A percentile compares a stretch with the other conserved stretches of the same genome.
Evolutionary conservation across 768 basidiomycete species (phyloP).

Genomic region (Psilocybe sp.): DNA sequence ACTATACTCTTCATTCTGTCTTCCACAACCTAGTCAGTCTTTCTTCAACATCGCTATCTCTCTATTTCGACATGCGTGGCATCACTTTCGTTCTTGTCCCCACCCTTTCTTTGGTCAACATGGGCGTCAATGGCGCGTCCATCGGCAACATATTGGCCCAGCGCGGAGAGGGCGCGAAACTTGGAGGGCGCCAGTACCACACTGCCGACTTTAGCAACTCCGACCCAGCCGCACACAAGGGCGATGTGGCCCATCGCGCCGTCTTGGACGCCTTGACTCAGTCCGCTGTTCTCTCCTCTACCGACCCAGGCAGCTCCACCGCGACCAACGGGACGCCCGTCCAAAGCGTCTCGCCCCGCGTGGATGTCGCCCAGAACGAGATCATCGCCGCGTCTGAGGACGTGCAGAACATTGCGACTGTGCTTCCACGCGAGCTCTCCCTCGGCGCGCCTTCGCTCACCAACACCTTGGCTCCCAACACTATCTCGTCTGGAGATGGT

Average conservation of each 20-base stretch:
- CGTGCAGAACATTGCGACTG: no score
- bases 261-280: background rate
- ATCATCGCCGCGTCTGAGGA: no score
- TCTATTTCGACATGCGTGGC: slow-evolving; percentile 9
- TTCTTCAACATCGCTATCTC: background rate
- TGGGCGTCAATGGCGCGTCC: slow-evolving; percentile 15
- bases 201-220: slow-evolving; percentile 19
- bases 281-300: no score
- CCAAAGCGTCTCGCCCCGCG: no score
- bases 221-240: background rate
- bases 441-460: no score
- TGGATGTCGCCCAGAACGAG: no score
- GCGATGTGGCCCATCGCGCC: background rate
- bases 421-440: no score
- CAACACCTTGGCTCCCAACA: no score
- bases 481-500: no score
- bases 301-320: no score
- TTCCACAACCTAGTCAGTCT: background rate
- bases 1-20: no score
- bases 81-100: slow-evolving; percentile 12
- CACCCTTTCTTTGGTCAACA: slow-evolving; percentile 13
- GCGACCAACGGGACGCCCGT: no score
- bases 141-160: slow-evolving; percentile 10
- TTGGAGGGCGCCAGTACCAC: slow-evolving; percentile 14
- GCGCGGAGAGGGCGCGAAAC: background rate